A percentile compares a stretch with the other conserved stretches of the same genome.
These are phyloP conservation scores for Tolypocladium ophioglossoides DNA, from an alignment of 2,329 filamentous ascomycete genomes.

Conservation along the genomic window DNA sequence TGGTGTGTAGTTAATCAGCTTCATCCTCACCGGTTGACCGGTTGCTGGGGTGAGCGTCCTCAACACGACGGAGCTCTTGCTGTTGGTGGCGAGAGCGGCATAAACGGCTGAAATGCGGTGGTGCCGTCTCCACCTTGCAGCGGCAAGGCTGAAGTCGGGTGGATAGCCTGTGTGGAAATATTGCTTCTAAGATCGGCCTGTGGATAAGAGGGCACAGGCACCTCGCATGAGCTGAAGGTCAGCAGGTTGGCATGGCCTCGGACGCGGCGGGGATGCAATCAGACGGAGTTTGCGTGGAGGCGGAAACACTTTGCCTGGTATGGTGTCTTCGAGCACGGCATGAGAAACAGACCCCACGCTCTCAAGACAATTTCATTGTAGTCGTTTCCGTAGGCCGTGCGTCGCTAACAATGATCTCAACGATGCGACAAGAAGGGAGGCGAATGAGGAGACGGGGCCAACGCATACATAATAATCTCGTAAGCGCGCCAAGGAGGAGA, in stretches of 20 bases:
- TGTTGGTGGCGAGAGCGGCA: background rate
- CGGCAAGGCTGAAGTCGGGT: background rate
- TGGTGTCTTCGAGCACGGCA: background rate
- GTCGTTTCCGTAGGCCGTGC: background rate
- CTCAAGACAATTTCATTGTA: background rate
- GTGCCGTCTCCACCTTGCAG: background rate
- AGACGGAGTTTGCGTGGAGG: background rate
- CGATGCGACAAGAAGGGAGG: no score
- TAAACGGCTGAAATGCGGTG: background rate
- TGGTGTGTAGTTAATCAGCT: background rate
- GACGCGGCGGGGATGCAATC: background rate
- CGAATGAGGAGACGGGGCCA: background rate
- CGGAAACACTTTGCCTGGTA: background rate
- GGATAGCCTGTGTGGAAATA: background rate
- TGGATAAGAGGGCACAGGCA: background rate
- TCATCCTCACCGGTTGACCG: background rate
- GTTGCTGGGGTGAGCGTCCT: background rate
- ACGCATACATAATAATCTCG: no score
- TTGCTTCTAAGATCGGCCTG: background rate
- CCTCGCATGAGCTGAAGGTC: conserved; percentile 3
- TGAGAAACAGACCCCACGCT: background rate
- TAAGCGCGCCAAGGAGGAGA: background rate
- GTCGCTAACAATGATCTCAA: no score
- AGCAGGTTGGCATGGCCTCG: background rate
- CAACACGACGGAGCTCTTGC: background rate